Conservation (phyloP, 108 stramenopile genomes). For the Seminavis robusta region DNA sequence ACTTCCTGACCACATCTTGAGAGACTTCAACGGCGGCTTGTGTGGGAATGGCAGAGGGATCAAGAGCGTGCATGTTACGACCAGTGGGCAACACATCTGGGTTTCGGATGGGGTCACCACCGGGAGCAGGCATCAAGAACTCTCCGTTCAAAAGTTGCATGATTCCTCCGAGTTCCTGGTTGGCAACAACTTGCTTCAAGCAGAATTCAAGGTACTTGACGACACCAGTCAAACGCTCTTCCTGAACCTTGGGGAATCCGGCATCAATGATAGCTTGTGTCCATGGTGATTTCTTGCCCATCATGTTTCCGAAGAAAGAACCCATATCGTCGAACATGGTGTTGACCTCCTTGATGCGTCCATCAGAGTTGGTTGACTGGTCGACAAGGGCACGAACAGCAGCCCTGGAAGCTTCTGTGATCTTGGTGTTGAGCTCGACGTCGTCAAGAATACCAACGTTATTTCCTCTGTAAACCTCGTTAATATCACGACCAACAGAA, state of each 20-base stretch:
- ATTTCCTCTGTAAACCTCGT: constrained; percentile 91
- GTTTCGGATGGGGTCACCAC: constrained; percentile 97
- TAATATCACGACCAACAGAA: constrained; percentile 90
- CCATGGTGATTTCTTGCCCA: constrained; percentile 85
- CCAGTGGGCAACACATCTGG: constrained; percentile 95
- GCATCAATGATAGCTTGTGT: constrained; percentile 84
- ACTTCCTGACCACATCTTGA: constrained; percentile 77
- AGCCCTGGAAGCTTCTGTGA: constrained; percentile 82
- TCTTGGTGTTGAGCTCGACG: constrained; percentile 83
- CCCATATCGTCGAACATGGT: constrained; percentile 80
- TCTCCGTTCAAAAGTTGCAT: constrained; percentile 92
- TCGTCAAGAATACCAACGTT: constrained; percentile 87
- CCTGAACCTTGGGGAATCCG: constrained; percentile 83
- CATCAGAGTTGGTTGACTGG: constrained; percentile 86
- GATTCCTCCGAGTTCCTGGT: constrained; percentile 94
- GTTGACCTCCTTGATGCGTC: constrained; percentile 95
- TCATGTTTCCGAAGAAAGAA: constrained; percentile 53
- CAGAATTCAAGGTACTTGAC: constrained; percentile 94
- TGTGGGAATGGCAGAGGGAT: constrained; percentile 95
- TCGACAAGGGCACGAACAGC: constrained; percentile 88
- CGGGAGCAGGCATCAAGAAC: constrained; percentile 94
- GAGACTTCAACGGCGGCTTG: constrained; percentile 92
- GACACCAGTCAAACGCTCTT: constrained; percentile 77
- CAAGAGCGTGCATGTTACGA: constrained; percentile 95
- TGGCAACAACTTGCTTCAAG: constrained; percentile 95